A percentile compares a stretch with the other conserved stretches of the same genome.
Conservation (phyloP, 129 eudicot genomes). For the Erigeron canadensis region DNA sequence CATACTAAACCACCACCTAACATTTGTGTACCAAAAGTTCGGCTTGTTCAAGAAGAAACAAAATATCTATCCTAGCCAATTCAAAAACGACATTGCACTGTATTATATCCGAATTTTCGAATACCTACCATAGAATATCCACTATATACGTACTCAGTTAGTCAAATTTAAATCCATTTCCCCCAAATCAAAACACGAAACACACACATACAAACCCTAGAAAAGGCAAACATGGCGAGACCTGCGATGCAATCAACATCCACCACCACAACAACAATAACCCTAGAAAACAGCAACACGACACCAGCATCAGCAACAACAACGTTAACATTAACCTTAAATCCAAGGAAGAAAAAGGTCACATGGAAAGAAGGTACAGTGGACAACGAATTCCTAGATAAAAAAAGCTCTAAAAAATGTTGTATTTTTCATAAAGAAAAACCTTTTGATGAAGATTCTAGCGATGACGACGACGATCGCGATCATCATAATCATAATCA, state of each 20-base stretch:
- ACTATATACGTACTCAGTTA: neutral
- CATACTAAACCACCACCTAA: too few species aligned
- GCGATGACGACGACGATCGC: conserved; percentile 56
- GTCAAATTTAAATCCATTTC: neutral
- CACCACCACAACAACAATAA: conserved; percentile 42
- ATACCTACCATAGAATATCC: neutral
- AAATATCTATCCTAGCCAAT: too few species aligned
- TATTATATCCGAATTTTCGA: neutral
- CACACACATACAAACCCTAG: conserved; percentile 30
- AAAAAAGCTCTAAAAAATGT: conserved; percentile 89
- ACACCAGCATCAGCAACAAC: conserved; percentile 42
- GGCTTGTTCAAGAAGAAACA: too few species aligned
- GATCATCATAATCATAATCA: conserved; percentile 27
- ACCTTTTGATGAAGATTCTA: conserved; percentile 82
- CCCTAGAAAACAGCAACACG: conserved; percentile 42
- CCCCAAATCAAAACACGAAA: conserved; percentile 20
- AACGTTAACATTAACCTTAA: conserved; percentile 62
- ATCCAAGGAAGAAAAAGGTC: conserved; percentile 90
- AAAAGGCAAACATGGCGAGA: conserved; percentile 31
- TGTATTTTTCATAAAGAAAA: conserved; percentile 87
- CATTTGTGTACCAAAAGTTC: too few species aligned
- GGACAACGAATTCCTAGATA: conserved; percentile 75
- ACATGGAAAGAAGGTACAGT: conserved; percentile 94
- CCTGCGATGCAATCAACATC: conserved; percentile 42
- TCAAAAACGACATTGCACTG: neutral